Conservation (phyloP, 495 filamentous ascomycete genomes). For the Penicillium flavigenum region DNA sequence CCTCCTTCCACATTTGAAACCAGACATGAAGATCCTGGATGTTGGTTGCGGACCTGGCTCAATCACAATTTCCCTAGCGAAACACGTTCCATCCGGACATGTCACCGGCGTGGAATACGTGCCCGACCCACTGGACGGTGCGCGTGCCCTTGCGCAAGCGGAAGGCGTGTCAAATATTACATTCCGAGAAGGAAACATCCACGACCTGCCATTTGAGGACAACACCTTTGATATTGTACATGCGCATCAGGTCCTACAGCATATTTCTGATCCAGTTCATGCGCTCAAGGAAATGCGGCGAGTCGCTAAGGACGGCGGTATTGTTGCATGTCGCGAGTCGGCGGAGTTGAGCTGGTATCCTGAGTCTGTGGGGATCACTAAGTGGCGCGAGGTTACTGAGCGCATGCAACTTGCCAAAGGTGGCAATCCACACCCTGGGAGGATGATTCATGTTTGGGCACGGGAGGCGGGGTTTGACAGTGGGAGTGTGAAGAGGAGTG, state of each 20-base stretch:
- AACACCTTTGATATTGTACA: conserved; percentile 60
- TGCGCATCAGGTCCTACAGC: conserved; percentile 56
- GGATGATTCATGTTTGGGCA: conserved; percentile 50
- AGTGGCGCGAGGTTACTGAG: conserved; percentile 41
- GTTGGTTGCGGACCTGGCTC: conserved; percentile 60
- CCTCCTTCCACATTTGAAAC: conserved; percentile 49
- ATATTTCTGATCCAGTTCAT: conserved; percentile 47
- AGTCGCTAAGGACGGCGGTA: conserved; percentile 50
- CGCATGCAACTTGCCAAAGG: conserved; percentile 37
- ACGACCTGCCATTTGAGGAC: conserved; percentile 46
- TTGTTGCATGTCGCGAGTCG: conserved; percentile 52
- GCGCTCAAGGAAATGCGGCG: conserved; percentile 53
- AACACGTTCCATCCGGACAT: conserved; percentile 44
- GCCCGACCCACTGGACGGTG: conserved; percentile 40
- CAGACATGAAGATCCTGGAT: conserved; percentile 51
- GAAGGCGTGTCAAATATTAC: conserved; percentile 45
- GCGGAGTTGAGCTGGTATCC: conserved; percentile 51
- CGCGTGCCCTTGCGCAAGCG: conserved; percentile 37
- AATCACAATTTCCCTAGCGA: conserved; percentile 56
- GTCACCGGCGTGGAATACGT: conserved; percentile 49
- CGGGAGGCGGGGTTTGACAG: conserved; percentile 45
- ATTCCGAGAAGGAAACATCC: conserved; percentile 51
- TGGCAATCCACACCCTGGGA: conserved; percentile 49
- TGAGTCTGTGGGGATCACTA: conserved; percentile 37
- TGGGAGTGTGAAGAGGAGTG: conserved; percentile 35